Evolutionary conservation across 176 grass and related monocot species (phyloP).

Genomic region (Raddia distichophylla): DNA sequence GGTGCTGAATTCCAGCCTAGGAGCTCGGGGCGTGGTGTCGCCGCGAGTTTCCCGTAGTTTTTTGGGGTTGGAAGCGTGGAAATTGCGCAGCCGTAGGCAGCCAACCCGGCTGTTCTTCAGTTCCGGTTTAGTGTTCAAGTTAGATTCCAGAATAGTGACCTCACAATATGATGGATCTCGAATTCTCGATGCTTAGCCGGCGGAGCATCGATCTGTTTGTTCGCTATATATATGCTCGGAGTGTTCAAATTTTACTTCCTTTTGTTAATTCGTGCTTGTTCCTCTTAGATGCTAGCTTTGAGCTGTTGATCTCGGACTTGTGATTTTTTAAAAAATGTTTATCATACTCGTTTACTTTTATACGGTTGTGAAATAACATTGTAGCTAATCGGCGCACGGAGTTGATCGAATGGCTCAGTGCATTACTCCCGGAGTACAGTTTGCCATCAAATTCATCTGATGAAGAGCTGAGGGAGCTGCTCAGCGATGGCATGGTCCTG

Average conservation of each 20-base stretch:
- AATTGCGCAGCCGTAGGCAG: background rate
- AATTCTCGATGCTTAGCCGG: background rate
- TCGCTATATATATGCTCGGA: background rate
- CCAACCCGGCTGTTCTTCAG: background rate
- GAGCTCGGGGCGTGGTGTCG: background rate
- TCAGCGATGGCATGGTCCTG: conserved; percentile 64
- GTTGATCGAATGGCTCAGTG: conserved; percentile 68
- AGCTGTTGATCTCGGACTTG: conserved; percentile 4
- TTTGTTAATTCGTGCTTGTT: background rate
- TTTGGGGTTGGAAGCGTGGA: background rate
- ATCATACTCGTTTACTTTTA: background rate
- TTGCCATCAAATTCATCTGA: conserved; percentile 58
- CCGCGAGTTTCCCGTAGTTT: background rate
- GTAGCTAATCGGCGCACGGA: conserved; percentile 59
- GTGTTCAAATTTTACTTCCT: background rate
- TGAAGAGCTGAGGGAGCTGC: conserved; percentile 67
- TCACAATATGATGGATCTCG: background rate
- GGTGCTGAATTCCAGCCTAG: background rate
- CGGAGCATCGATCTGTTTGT: background rate
- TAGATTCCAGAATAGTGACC: background rate
- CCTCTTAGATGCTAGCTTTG: conserved; percentile 12
- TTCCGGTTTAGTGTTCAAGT: background rate
- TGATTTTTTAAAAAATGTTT: background rate
- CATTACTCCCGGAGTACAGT: conserved; percentile 60
- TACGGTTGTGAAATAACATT: conserved; percentile 9